phyloP scores from a whole-genome alignment of 192 early-diverging fungal species.

The Gamsiella multidivaricata region DNA sequence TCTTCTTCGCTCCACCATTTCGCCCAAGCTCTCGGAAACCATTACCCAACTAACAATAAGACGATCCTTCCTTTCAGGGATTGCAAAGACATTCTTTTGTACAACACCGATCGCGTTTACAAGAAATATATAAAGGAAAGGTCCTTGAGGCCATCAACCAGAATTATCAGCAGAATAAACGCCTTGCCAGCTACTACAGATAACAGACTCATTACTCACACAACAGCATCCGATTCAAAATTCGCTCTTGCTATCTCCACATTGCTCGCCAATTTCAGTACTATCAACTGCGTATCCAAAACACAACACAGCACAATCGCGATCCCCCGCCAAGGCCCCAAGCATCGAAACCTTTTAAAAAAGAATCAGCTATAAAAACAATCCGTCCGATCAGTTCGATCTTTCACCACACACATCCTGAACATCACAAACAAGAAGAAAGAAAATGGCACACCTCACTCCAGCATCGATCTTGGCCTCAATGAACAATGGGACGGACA shows the following conservation, averaged over 20 bases:
- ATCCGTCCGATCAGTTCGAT: too few relatives aligned
- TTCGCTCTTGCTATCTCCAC: neutral
- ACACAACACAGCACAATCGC: neutral
- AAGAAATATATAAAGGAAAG: slow-evolving; percentile 32
- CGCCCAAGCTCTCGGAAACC: slow-evolving; percentile 26
- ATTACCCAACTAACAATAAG: slow-evolving; percentile 6
- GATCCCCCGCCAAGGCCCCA: too few relatives aligned
- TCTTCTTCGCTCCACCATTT: slow-evolving; percentile 1
- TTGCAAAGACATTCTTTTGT: neutral
- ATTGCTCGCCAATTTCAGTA: neutral
- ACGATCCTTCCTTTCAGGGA: slow-evolving; percentile 7
- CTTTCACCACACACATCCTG: neutral
- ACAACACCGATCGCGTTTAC: slow-evolving; percentile 15
- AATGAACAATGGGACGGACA: slow-evolving; percentile 29
- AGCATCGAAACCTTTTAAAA: too few relatives aligned
- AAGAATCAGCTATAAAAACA: too few relatives aligned
- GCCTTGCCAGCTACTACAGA: neutral
- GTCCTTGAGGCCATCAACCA: neutral
- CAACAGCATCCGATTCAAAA: too few relatives aligned
- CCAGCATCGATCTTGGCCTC: slow-evolving; percentile 52
- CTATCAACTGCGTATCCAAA: neutral
- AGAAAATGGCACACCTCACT: slow-evolving; percentile 46
- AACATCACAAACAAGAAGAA: neutral
- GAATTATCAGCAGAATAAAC: too few relatives aligned
- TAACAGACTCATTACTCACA: neutral